A percentile compares a stretch with the other conserved stretches of the same genome.
phyloP scores from a whole-genome alignment of 2,329 filamentous ascomycete genomes.

The Beauveria caledonica region DNA sequence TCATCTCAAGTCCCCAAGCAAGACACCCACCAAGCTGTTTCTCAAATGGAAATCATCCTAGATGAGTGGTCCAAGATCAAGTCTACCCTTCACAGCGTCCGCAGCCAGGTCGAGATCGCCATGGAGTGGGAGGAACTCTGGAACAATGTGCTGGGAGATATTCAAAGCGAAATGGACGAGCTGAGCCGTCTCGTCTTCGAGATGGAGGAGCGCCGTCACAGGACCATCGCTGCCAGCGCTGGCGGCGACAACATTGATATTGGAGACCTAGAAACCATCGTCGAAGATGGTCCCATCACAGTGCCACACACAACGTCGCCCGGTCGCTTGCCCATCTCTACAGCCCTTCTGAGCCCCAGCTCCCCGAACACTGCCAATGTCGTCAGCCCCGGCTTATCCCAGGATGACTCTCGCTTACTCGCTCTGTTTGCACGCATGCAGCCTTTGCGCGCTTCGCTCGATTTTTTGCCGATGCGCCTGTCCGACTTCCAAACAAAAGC shows the following conservation, averaged over 20 bases:
- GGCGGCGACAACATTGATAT: conserved; percentile 66
- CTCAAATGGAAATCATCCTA: conserved; percentile 83
- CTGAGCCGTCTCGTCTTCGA: conserved; percentile 81
- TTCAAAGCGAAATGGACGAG: conserved; percentile 77
- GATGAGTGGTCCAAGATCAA: conserved; percentile 80
- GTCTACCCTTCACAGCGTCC: conserved; percentile 66
- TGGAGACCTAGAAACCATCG: conserved; percentile 83
- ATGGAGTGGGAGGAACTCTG: conserved; percentile 99
- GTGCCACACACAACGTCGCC: conserved; percentile 20
- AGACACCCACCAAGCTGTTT: conserved; percentile 66
- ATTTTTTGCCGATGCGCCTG: conserved; percentile 91
- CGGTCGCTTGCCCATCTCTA: conserved; percentile 41
- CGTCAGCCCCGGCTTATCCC: conserved; percentile 46
- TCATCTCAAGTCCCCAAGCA: conserved; percentile 61
- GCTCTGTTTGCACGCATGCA: conserved; percentile 94
- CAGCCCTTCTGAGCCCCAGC: conserved; percentile 53
- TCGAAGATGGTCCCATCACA: conserved; percentile 69
- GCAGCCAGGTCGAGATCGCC: conserved; percentile 86
- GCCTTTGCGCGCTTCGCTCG: conserved; percentile 80
- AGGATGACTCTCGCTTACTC: conserved; percentile 81
- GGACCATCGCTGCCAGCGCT: conserved; percentile 56
- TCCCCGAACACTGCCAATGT: conserved; percentile 43
- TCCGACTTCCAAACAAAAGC: conserved; percentile 78
- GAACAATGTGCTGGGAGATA: conserved; percentile 88
- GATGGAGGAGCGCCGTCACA: conserved; percentile 93